Evolutionary conservation across 2,329 filamentous ascomycete species (phyloP), one percentile per base, ranked within the genome.

Genomic region (Monilinia laxa): DNA sequence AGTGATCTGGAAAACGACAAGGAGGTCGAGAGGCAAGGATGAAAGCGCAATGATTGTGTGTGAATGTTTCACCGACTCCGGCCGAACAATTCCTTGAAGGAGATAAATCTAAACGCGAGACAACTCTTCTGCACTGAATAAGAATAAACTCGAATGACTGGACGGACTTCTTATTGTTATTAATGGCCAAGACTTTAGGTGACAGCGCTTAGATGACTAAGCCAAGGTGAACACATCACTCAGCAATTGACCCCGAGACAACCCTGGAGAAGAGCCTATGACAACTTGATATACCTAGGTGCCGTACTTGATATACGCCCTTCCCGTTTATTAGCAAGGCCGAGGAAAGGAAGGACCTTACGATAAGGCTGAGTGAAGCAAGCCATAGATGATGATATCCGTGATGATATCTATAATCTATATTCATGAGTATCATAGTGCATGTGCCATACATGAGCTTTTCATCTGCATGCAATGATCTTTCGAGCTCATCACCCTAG

Each of bases 291-390:
- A 35, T 42, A 49, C 28, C n/a, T n/a, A n/a, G n/a, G n/a, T n/a
- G n/a, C n/a, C n/a, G n/a, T n/a, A 49, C 3, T 38, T 35, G 42
- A 49, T 23, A 35, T 42, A 49, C 28, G 28, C 57, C 42, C 25
- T 49, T 35, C 28, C 25, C 28, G 25, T 23, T 35, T 35, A 31
- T 3, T 3, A 9, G 31, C 7, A 35, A 35, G 31, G 31, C 7
- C 7, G 7, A 35, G 31, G 31, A 35, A 35, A 35, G 31, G 31
- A 35, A 16, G 9, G n/a, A 40, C 28, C 42, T 51, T 65, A 35
- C 31, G n/a, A 42, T 59, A 65, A 65, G 62, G 62, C 62, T 65
- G 53, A 65, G 31, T 35, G 1, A 35, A 9, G 49, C 45, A 51
- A 58, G 54, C 25, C 62, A 28, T 18, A 4, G 12, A 40, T 58